These are phyloP conservation scores for Cryptosporidium felis DNA, from an alignment of 169 alveolate genomes.

Conservation along the genomic window DNA sequence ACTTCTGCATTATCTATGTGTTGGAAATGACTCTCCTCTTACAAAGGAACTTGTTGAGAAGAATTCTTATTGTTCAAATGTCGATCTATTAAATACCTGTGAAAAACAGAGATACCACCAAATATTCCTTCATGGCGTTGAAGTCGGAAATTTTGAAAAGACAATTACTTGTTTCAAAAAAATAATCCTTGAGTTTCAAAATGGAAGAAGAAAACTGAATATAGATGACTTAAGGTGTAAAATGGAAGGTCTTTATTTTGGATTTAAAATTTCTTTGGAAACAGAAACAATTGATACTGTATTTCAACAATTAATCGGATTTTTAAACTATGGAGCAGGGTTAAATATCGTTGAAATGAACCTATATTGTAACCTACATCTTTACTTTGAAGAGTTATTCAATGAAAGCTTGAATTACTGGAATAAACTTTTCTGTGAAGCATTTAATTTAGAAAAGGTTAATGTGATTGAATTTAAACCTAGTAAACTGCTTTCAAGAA, in stretches of 20 bases:
- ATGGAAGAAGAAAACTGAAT: constrained; percentile 21
- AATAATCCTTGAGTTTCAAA: constrained; percentile 5
- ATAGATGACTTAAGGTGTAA: constrained; percentile 30
- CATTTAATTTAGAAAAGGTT: constrained; percentile 3
- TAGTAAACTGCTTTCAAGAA: neutral
- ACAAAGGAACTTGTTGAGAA: constrained; percentile 35
- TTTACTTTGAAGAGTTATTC: neutral
- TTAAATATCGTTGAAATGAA: neutral
- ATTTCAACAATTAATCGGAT: constrained; percentile 11
- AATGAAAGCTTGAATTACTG: constrained; percentile 6
- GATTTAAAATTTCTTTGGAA: constrained; percentile 27
- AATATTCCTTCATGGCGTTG: constrained; percentile 32
- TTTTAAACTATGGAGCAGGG: neutral
- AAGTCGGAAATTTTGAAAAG: neutral
- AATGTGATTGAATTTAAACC: constrained; percentile 43
- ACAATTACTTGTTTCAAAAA: neutral
- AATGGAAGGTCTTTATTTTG: constrained; percentile 62
- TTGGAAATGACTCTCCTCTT: constrained; percentile 54
- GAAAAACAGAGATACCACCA: constrained; percentile 25
- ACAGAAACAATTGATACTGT: constrained; percentile 8
- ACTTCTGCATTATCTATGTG: constrained; percentile 26
- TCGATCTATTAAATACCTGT: constrained; percentile 18
- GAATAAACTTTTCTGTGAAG: constrained; percentile 3
- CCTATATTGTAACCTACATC: constrained; percentile 8
- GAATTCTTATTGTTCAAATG: constrained; percentile 18